Percentiles rank a stretch among this genome's conserved stretches.
phyloP scores from a whole-genome alignment of 2,329 filamentous ascomycete genomes.

The Fusarium nurragi region DNA sequence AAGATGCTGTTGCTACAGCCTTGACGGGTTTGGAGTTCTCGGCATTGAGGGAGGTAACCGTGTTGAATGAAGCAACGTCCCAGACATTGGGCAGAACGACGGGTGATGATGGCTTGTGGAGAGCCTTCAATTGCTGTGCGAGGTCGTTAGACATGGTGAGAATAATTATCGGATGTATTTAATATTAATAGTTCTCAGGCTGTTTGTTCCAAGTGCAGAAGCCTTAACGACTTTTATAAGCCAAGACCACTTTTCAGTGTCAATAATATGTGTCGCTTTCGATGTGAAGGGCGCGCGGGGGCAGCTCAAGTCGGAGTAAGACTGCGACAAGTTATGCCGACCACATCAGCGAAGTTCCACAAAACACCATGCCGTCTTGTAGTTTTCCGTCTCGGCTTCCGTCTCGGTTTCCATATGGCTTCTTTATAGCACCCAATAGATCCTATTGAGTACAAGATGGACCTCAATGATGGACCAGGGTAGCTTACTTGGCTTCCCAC shows the following conservation, averaged over 20 bases:
- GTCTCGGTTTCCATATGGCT: background rate
- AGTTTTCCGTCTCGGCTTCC: background rate
- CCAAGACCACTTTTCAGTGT: background rate
- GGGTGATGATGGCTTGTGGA: conserved; percentile 62
- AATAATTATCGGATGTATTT: background rate
- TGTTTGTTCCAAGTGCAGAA: no score
- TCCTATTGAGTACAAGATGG: background rate
- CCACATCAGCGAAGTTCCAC: background rate
- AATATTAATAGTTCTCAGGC: background rate
- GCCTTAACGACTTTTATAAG: conserved; percentile 1
- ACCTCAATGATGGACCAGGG: conserved; percentile 3
- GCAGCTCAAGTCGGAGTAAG: background rate
- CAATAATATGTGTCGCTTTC: conserved; percentile 16
- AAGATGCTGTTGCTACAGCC: conserved; percentile 61
- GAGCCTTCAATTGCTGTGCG: conserved; percentile 52
- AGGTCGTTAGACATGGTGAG: conserved; percentile 42
- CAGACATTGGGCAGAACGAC: conserved; percentile 66
- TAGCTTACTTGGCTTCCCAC: background rate
- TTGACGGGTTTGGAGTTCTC: conserved; percentile 48
- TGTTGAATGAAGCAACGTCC: conserved; percentile 59
- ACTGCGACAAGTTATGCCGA: background rate
- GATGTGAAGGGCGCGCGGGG: conserved; percentile 34
- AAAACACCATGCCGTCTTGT: background rate
- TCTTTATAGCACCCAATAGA: background rate
- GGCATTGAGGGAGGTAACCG: conserved; percentile 56